Conservation (phyloP, 371 early-diverging fungal species). For the Mucor velutinosus region DNA sequence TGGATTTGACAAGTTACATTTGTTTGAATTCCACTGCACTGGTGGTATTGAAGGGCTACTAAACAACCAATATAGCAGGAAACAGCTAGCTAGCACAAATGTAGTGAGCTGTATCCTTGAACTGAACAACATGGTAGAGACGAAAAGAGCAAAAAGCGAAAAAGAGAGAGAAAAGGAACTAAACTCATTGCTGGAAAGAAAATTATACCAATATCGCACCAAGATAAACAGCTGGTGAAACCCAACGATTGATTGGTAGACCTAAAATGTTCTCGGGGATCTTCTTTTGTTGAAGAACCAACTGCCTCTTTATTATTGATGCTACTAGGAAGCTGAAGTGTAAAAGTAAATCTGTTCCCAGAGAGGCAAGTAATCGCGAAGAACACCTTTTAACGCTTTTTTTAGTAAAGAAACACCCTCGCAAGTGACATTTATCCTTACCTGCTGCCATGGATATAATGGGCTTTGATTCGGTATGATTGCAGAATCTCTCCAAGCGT, state of each 20-base stretch:
- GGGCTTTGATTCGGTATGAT: conserved; percentile 43
- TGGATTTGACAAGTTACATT: neutral
- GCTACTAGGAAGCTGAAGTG: conserved; percentile 48
- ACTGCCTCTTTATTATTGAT: neutral
- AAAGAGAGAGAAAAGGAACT: neutral
- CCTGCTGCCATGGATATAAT: conserved; percentile 46
- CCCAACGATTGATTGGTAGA: neutral
- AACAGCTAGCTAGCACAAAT: conserved; percentile 21
- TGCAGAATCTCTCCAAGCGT: conserved; percentile 51
- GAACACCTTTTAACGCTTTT: conserved; percentile 49
- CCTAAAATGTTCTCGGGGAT: neutral
- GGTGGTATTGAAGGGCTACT: neutral
- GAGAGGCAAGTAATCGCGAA: conserved; percentile 90
- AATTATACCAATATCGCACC: neutral
- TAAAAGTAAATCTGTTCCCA: conserved; percentile 95
- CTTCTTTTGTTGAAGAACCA: neutral
- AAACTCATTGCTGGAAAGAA: neutral
- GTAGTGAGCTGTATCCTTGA: conserved; percentile 27
- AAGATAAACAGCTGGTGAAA: neutral
- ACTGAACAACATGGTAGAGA: conserved; percentile 23
- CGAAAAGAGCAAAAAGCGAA: neutral
- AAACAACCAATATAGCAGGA: conserved; percentile 31
- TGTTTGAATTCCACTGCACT: neutral
- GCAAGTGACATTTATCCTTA: conserved; percentile 6
- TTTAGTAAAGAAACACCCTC: neutral